Evolutionary conservation across 73 alveolate genomes (phyloP), one percentile per base, ranked within the genome.

Genomic region (Paramecium sexaurelia): DNA sequence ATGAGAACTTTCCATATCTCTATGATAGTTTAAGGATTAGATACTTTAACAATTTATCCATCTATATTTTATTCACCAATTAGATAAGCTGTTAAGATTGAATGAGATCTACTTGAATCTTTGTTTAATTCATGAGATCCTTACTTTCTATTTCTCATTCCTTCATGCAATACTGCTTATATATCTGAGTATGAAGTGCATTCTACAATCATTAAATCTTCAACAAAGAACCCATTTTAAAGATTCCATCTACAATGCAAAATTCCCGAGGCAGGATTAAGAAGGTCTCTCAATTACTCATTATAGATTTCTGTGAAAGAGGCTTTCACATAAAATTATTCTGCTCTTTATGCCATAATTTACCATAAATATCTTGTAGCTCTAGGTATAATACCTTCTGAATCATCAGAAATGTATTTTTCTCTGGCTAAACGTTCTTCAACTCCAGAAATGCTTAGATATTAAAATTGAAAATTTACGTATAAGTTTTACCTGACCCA

Each of bases 161-260:
- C 99, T 96, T 98, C 99, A 92, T 97, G 98, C 41, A 98, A 93
- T 33, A 98, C 99, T 66, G 98, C 98, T 39, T 96, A 95, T 73
- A 98, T 85, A 92, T 98, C 99, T 29, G 97, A 96, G 33, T 95
- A 95, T 84, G 96, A 95, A 35, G 99, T 97, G 91, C 99, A 98
- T 78, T 98, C 99, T 51, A 98, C 98, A 40, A 98, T 99, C 96
- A 97, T 88, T 85, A 98, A 92, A 82, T 98, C 99, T 94, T 98
- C 99, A 2, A 98, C 99, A 91, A 97, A 98, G 96, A 98, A 98
- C 3, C 99, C 99, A 92, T 97, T 97, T 85, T 96, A 96, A 39
- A 95, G 97, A 94, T 97, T 98, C 99, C 99, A 98, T 92, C 99
- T 95, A 66, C 97, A 94, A 90, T 98, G 98, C 8, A 95, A 89